A percentile compares a stretch with the other conserved stretches of the same genome.
Conservation (phyloP, 306 rosid species). For the Calophaca sinica region DNA sequence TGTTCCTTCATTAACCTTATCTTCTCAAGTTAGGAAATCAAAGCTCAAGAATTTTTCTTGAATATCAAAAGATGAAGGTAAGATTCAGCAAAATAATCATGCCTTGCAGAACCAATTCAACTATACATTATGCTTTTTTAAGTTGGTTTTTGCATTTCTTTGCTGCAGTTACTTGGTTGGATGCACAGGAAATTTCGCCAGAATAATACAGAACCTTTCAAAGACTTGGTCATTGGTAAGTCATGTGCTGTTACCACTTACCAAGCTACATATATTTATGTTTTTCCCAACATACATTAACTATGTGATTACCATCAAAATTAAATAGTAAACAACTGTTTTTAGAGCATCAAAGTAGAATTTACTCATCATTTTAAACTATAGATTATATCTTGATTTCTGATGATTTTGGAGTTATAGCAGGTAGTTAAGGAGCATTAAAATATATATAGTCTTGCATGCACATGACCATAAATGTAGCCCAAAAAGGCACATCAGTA, state of each 20-base stretch:
- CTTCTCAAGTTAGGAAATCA: conserved; percentile 54
- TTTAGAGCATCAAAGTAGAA: background rate
- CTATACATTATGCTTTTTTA: conserved; percentile 8
- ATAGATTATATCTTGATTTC: background rate
- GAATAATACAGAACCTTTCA: conserved; percentile 70
- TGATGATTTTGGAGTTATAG: conserved; percentile 6
- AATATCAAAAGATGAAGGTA: conserved; percentile 76
- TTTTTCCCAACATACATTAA: conserved; percentile 28
- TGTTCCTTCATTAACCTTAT: conserved; percentile 41
- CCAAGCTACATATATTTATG: conserved; percentile 16
- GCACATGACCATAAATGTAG: conserved; percentile 20
- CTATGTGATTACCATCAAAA: conserved; percentile 4
- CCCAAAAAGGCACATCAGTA: background rate
- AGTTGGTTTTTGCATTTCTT: conserved; percentile 48
- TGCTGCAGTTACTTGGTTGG: conserved; percentile 86
- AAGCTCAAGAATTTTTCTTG: conserved; percentile 49
- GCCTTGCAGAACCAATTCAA: conserved; percentile 23
- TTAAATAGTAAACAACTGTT: background rate
- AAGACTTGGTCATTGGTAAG: conserved; percentile 82
- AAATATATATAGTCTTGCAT: conserved; percentile 1
- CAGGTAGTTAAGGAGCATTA: background rate
- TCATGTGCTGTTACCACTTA: conserved; percentile 11
- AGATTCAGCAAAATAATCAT: conserved; percentile 32
- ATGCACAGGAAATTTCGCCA: conserved; percentile 97
- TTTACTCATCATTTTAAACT: conserved; percentile 7